Conservation (phyloP, 106 monocot species). For the Dactylorhiza incarnata region DNA sequence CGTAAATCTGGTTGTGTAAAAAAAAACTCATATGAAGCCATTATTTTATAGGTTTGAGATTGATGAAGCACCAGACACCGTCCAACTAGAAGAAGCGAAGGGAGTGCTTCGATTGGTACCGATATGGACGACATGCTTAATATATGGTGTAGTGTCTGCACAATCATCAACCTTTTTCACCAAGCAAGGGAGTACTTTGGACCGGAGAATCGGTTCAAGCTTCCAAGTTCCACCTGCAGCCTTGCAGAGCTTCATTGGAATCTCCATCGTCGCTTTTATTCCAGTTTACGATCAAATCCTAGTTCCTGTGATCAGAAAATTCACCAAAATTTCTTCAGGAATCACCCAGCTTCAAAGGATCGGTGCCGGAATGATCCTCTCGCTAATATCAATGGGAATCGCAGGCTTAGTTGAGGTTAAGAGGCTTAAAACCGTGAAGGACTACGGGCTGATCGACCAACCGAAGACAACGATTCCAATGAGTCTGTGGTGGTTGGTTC, state of each 20-base stretch:
- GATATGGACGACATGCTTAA: conserved; percentile 2
- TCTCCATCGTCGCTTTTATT: neutral
- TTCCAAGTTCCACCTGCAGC: conserved; percentile 4
- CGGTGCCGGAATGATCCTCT: neutral
- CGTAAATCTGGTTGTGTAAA: too few relatives aligned
- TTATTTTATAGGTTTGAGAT: too few relatives aligned
- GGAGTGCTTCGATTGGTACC: neutral
- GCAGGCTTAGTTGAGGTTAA: neutral
- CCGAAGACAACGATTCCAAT: conserved; percentile 37
- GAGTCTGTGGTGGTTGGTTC: conserved; percentile 63
- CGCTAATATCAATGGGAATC: neutral
- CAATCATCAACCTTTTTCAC: conserved; percentile 6
- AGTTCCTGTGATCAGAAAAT: neutral
- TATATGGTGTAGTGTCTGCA: neutral
- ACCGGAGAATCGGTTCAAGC: neutral
- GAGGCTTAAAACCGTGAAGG: neutral
- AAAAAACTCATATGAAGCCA: too few relatives aligned
- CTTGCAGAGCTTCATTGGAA: neutral
- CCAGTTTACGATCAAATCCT: neutral
- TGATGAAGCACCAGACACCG: neutral
- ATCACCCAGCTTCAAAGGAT: neutral
- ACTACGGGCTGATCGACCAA: conserved; percentile 20
- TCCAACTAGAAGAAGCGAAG: conserved; percentile 3
- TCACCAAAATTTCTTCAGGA: neutral
- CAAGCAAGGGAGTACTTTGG: neutral